Percentiles rank a stretch among this genome's conserved stretches.
Conservation (phyloP, 225 moss, liverwort and hornwort species). For the Climacium dendroides region DNA sequence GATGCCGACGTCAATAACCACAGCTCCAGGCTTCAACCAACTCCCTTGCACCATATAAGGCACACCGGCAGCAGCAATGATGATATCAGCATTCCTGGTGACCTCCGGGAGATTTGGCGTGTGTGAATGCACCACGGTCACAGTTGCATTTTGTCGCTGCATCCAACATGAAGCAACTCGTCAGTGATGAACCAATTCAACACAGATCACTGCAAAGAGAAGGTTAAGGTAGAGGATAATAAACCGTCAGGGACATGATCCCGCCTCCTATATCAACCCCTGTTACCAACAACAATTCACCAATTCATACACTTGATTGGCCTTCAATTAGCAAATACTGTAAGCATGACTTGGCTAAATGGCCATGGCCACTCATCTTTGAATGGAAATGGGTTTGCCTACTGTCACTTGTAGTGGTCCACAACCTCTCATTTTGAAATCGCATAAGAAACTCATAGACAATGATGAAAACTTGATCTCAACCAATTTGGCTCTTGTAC, state of each 20-base stretch:
- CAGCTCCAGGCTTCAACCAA: slow-evolving; percentile 92
- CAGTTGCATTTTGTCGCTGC: slow-evolving; percentile 80
- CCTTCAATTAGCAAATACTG: background rate
- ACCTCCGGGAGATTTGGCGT: slow-evolving; percentile 79
- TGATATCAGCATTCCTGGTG: slow-evolving; percentile 66
- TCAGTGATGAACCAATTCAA: background rate
- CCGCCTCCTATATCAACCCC: background rate
- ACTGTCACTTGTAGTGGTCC: background rate
- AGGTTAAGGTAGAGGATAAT: background rate
- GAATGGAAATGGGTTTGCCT: background rate
- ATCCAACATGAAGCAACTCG: background rate
- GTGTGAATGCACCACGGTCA: slow-evolving; percentile 79
- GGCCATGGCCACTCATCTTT: background rate
- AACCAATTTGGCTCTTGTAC: too few relatives aligned
- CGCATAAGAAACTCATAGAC: background rate
- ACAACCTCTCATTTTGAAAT: background rate
- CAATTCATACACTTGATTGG: background rate
- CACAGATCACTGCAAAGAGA: background rate
- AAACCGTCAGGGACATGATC: background rate
- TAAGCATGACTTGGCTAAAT: background rate
- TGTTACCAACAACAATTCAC: background rate
- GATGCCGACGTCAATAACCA: slow-evolving; percentile 89
- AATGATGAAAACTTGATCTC: background rate
- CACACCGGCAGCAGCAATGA: slow-evolving; percentile 78
- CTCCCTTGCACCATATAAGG: slow-evolving; percentile 75